phyloP scores from a whole-genome alignment of 495 filamentous ascomycete genomes.

The Lasiosphaeris hirsuta region DNA sequence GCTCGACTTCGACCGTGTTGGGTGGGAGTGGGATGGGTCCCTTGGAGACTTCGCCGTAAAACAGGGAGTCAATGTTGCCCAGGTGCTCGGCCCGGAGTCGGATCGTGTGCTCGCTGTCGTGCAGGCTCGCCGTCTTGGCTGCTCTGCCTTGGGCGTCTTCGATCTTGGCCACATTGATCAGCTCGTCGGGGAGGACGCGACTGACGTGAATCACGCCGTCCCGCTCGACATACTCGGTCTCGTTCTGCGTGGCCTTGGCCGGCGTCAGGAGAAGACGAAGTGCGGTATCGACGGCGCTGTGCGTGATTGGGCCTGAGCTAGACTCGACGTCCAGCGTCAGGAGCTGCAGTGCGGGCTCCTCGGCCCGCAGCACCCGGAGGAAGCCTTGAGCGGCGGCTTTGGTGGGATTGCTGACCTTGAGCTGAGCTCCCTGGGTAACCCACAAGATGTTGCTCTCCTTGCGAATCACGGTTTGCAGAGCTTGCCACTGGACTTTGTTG shows the following conservation, averaged over 20 bases:
- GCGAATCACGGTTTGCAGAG: slow-evolving; percentile 19
- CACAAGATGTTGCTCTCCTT: slow-evolving; percentile 26
- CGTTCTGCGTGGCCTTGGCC: not conserved
- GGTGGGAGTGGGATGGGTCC: not conserved
- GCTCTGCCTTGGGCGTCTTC: not conserved
- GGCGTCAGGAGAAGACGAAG: not conserved
- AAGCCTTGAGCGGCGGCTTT: slow-evolving; percentile 32
- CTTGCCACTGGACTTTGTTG: slow-evolving; percentile 18
- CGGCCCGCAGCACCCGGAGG: slow-evolving; percentile 27
- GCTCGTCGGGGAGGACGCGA: slow-evolving; percentile 22
- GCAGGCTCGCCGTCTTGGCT: not conserved
- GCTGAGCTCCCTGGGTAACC: slow-evolving; percentile 36
- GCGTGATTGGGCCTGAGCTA: slow-evolving; percentile 12
- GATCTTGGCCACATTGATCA: slow-evolving; percentile 17
- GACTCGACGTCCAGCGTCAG: slow-evolving; percentile 36
- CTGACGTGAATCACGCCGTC: slow-evolving; percentile 29
- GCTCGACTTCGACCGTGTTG: slow-evolving; percentile 24
- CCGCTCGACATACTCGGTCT: slow-evolving; percentile 31
- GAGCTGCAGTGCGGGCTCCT: slow-evolving; percentile 26
- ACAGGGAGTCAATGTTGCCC: not conserved
- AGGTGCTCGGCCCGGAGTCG: not conserved
- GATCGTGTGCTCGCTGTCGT: slow-evolving; percentile 3
- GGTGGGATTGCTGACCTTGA: slow-evolving; percentile 28
- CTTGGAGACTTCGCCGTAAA: not conserved
- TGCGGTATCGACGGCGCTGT: slow-evolving; percentile 1